Base-by-base conservation (phyloP, 83 land plant genomes). In the Picea engelmannii region DNA sequence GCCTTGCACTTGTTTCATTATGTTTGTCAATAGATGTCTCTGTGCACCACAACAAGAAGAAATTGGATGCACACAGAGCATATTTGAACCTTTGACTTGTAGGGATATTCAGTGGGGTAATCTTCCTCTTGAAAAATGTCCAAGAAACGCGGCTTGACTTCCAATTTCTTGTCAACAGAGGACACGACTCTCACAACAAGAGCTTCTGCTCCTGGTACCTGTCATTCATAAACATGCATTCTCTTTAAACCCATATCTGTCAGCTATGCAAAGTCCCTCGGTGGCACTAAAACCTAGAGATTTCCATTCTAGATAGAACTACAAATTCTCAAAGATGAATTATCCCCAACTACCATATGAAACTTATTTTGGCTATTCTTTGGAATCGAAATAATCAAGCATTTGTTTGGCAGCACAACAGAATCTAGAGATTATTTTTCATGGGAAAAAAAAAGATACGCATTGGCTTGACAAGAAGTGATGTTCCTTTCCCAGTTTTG, bases 101-200 rank as follows among this genome's bases (percentile, higher is more conserved):
- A 96, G 4, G 99, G 98, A 79, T 87, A 97, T 81, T 94, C 98
- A 31, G 85, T 81, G 10, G 99, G 98, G 84, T 97, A 97, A 84
- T 96, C 97, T 62, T 96, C 98, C 80, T 95, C 98, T 69, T 89
- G 95, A 85, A 97, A 97, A 21, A 96, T 90, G 81, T 97, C 99
- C 80, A 94, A 85, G 78, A 97, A 97, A 42, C 97, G 91, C 75
- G 84, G 98, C 86, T 97, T 97, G 69, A 97, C 99, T 85, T 97
- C 99, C 86, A 97, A 83, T 88, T 95, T 97, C 80, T 97, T 97
- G 86, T 97, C 99, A 42, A 97, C 99, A 9, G 97, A 95, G 61
- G 99, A 97, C 35, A 97, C 99, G 60, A 97, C 99, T 86, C 99
- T 92, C 40, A 97, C 90, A 58, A 97, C 99, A 87, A 97, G 88